phyloP scores from a whole-genome alignment of 2,329 filamentous ascomycete genomes.

The Exutisphaerella laricina region DNA sequence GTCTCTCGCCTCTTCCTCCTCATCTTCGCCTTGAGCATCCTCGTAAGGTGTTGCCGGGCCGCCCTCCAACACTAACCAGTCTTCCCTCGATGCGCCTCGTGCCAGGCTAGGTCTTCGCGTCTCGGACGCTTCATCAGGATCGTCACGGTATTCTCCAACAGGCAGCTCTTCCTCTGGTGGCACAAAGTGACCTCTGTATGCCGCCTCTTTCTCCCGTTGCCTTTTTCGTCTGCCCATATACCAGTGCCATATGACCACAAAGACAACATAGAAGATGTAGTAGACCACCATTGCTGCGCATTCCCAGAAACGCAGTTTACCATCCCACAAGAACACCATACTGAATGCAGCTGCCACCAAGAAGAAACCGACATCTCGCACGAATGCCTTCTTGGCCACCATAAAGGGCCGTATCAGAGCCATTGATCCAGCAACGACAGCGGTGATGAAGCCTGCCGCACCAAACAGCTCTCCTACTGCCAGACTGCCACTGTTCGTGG shows the following conservation, averaged over 20 bases:
- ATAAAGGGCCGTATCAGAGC: conserved; percentile 91
- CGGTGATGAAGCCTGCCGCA: conserved; percentile 91
- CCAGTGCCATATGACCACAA: conserved; percentile 93
- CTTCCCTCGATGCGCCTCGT: conserved; percentile 51
- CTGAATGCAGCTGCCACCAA: conserved; percentile 80
- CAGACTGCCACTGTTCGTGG: conserved; percentile 92
- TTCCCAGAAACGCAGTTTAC: conserved; percentile 79
- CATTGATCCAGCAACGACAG: conserved; percentile 96
- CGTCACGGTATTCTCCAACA: conserved; percentile 46
- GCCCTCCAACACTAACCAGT: conserved; percentile 57
- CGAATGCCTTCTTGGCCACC: conserved; percentile 82
- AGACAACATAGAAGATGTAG: conserved; percentile 81
- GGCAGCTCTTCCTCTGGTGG: conserved; percentile 53
- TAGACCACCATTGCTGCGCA: conserved; percentile 84
- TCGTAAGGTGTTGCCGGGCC: conserved; percentile 40
- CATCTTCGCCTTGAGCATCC: conserved; percentile 50
- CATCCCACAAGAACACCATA: conserved; percentile 81
- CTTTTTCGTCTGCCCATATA: conserved; percentile 60
- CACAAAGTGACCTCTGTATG: conserved; percentile 69
- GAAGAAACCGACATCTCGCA: conserved; percentile 90
- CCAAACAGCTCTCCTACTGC: conserved; percentile 93
- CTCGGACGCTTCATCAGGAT: conserved; percentile 44
- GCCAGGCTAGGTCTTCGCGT: conserved; percentile 37
- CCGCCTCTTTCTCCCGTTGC: conserved; percentile 60
- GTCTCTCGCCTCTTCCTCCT: conserved; percentile 59